Evolutionary conservation across 1,139 yeast species (phyloP), one percentile per base, ranked within the genome.

Genomic region (Taphrina communis): DNA sequence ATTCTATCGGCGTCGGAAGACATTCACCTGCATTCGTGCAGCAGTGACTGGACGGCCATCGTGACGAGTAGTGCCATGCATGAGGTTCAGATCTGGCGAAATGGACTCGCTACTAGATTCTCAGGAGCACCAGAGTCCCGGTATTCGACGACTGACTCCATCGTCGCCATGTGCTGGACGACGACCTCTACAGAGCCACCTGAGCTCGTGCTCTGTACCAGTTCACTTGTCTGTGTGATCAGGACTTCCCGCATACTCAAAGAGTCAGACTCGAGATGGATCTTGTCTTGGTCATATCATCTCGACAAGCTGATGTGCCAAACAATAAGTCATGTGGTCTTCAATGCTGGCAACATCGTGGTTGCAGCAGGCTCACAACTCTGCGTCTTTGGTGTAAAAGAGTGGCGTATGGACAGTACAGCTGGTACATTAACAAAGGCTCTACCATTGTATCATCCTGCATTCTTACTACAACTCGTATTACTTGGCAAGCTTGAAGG

Each of bases 391-490:
- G 92, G 92, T 78, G 97, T 97, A 39, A 95, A 96, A 11, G 62
- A 42, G n/a, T 58, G 62, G 62, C 8, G 1, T 14, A 2, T 7
- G 2, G 17, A 44, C n/a, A 35, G 6, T 0, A 8, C 6, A 14
- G 19, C 42, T 17, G 2, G n/a, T 11, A 31, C 42, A 3, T 21
- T 4, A 7, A n/a, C 8, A 14, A 39, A 56, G 60, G 53, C n/a
- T 42, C 78, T 94, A 46, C 97, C 98, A 0, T 80, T 92, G 0
- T 94, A 90, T 75, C 98, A 94, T 75, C 99, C 99, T 0, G 97
- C 92, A 77, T 84, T 91, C 71, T 79, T 94, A 55, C 88, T 53
- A 44, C 70, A 70, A 4, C 55, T 65, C 17, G 25, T 70, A 31
- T 42, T 55, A 12, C 25, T 35, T 6, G 58, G 62, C 7, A 42